These are phyloP conservation scores for Oryza coarctata DNA, from an alignment of 176 grass and related monocot species.

Conservation along the genomic window DNA sequence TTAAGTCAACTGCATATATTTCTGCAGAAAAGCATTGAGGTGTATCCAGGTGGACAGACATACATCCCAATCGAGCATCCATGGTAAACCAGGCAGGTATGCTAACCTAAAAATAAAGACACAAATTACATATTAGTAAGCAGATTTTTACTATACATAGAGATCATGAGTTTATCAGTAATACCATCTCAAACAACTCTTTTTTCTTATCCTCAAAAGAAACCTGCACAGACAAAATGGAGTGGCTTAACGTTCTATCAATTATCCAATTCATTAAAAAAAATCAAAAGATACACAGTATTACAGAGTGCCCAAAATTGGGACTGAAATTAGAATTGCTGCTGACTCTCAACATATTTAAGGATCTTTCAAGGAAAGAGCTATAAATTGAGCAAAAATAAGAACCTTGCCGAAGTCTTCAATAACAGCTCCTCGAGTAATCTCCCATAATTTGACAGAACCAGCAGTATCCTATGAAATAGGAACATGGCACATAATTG, in stretches of 20 bases:
- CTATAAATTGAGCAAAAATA: neutral
- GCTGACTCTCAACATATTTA: neutral
- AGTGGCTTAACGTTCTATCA: conserved; percentile 38
- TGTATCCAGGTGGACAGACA: conserved; percentile 85
- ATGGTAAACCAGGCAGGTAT: conserved; percentile 96
- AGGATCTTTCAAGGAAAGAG: neutral
- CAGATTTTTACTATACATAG: conserved; percentile 21
- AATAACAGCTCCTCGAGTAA: conserved; percentile 80
- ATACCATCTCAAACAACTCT: conserved; percentile 98
- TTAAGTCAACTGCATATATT: conserved; percentile 89
- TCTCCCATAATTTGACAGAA: conserved; percentile 95
- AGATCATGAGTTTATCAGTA: conserved; percentile 3
- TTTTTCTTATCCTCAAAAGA: conserved; percentile 98
- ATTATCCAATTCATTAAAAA: conserved; percentile 26
- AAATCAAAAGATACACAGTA: conserved; percentile 7
- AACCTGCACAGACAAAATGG: conserved; percentile 62
- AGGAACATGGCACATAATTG: conserved; percentile 7
- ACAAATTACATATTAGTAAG: conserved; percentile 15
- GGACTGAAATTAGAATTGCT: conserved; percentile 5
- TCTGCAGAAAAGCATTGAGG: conserved; percentile 96
- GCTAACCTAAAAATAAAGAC: conserved; percentile 71
- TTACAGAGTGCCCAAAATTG: conserved; percentile 8
- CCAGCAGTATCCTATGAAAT: conserved; percentile 72
- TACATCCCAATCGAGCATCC: conserved; percentile 81
- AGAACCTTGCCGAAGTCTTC: conserved; percentile 96